Base-by-base conservation (phyloP, 192 early-diverging fungal genomes). In the Mortierella hygrophila region DNA sequence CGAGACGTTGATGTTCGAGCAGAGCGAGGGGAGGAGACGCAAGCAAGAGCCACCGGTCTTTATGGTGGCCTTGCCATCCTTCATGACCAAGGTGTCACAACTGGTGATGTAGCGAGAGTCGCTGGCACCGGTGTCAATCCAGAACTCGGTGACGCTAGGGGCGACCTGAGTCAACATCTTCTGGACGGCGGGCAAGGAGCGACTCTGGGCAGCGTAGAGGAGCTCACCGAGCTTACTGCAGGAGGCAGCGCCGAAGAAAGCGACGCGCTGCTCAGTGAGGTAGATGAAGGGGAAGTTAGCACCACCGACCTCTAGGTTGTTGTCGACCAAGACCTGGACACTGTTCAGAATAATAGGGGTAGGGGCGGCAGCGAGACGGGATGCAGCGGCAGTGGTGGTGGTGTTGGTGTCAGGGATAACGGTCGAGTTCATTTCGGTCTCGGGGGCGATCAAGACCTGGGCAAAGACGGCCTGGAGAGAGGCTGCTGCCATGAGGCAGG, bases 391-490 rank as follows among this genome's bases (percentile, higher is more conserved):
- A 40, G 70, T 26, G 70, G 65, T 20, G 46, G 32, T 69, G 46
- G 41, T 44, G 32, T 7, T 41, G 11, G 75, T n/a, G 46, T 41
- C 23, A 26, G 55, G n/a, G 49, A 70, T 46, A 4, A 16, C 52
- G 13, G 78, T 85, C 6, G 83, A 78, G 76, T 86, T 86, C 74
- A 86, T 55, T 44, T 86, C 78, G 18, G 82, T 46, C 70, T 85
- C 83, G 41, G 83, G 78, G 18, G 83, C 78, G 60, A 85, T 85
- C 69, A 85, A 54, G 60, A 85, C 83, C 76, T 85, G 83, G 23
- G 83, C 83, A 38, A 85, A 77, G 15, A 70, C 78, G 13, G 83
- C 70, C 83, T 85, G 83, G 63, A 85, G 21, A 11, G 83, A 75
- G 42, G 44, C 83, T 0, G 78, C 78, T 46, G 83, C 83, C 83